Base-by-base conservation (phyloP, 2,329 filamentous ascomycete genomes). In the Sarocladium strictum region DNA sequence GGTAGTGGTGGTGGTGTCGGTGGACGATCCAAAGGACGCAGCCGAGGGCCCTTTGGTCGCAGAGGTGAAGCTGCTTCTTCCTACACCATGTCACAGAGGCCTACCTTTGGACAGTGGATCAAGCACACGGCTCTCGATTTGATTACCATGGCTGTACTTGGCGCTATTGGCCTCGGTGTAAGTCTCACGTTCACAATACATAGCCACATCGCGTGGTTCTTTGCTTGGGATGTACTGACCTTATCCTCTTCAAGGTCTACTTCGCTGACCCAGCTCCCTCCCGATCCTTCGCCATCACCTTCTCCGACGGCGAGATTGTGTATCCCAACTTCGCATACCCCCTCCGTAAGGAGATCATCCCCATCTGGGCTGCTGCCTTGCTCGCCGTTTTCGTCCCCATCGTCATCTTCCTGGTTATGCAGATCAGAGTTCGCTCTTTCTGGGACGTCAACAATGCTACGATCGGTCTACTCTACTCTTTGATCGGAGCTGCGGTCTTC, bases 361-460 rank as follows among this genome's bases (percentile, higher is more conserved):
- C 87, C 23, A 89, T 87, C 63, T 89, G 82, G 81, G 74, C 80
- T 1, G 85, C 86, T 10, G 86, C 86, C 1, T 68, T 90, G 17
- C 73, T 90, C 17, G 84, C 81, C 14, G 72, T 78, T 27, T 65
- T 89, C 2, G 71, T 90, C 23, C 86, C 87, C 9, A 85, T 90
- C 61, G 66, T 75, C 58, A 69, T 87, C 65, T 81, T 90, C 61
- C 69, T 87, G 2, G 60, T 84, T 54, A 79, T 84, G 70, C 86
- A 90, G 67, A 77, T 89, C 60, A 81, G 85, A 50, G 75, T 89
- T 47, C 79, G 81, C 54, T 84, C 79, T 7, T 86, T 86, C 71
- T 86, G 83, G 83, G 83, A 86, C 55, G 72, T 83, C 63, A 89
- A 89, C 73, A 90, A 90, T 64, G 86, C 80, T 43, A 72, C 84